These are phyloP conservation scores for Rhynchosporium secalis DNA, from an alignment of 2,329 filamentous ascomycete genomes.

Conservation along the genomic window DNA sequence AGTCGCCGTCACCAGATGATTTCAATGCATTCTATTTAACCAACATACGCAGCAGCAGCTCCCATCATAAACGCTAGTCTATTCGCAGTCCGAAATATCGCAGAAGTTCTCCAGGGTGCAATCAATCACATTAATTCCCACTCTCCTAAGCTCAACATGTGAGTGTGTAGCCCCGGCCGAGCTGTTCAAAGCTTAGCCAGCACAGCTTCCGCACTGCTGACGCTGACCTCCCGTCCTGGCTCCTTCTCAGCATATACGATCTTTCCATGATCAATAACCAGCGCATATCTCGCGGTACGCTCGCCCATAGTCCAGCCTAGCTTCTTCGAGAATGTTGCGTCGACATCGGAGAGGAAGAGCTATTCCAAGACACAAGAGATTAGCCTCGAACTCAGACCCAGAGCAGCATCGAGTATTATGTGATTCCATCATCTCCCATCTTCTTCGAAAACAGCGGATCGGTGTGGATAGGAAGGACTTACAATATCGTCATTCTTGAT, in stretches of 20 bases:
- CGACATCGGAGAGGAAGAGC: conserved; percentile 67
- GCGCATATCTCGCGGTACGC: conserved; percentile 64
- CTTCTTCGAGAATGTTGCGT: conserved; percentile 63
- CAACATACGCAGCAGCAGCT: too few species aligned
- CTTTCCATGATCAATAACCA: conserved; percentile 68
- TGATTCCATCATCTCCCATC: too few species aligned
- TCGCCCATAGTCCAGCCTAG: conserved; percentile 63
- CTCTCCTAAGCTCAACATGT: too few species aligned
- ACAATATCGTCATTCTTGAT: conserved; percentile 65
- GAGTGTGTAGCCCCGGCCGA: too few species aligned
- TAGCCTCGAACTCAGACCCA: background rate
- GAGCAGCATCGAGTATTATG: background rate
- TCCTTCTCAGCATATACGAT: conserved; percentile 68
- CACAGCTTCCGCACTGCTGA: conserved; percentile 39
- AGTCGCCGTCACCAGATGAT: too few species aligned
- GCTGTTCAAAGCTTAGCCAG: conserved; percentile 34
- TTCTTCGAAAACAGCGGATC: too few species aligned
- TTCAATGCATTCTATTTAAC: too few species aligned
- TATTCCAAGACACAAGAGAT: conserved; percentile 32
- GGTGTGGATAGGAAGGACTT: conserved; percentile 35
- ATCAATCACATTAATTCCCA: too few species aligned
- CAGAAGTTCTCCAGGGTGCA: too few species aligned
- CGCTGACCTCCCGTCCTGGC: conserved; percentile 39
- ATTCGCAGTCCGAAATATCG: too few species aligned
- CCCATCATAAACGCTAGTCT: too few species aligned